phyloP scores from a whole-genome alignment of 257 asterid species.

The Salvia hispanica region DNA sequence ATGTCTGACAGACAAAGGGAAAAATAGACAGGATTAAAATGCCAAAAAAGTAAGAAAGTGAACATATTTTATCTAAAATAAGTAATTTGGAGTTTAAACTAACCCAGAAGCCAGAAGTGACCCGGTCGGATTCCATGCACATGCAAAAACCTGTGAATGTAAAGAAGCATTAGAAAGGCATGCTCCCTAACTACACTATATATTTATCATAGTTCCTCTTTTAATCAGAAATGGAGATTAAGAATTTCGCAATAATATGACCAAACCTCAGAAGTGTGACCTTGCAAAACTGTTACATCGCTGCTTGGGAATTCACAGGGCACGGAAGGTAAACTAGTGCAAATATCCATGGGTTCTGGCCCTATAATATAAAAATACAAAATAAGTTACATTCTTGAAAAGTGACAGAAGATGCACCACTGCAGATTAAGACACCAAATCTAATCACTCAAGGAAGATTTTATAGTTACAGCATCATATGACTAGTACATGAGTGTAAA shows the following conservation, averaged over 20 bases:
- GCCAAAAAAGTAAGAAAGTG: neutral
- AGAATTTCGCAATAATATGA: conserved; percentile 24
- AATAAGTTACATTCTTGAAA: conserved; percentile 32
- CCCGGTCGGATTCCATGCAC: conserved; percentile 95
- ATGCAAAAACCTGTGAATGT: conserved; percentile 87
- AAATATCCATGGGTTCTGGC: conserved; percentile 91
- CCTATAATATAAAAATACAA: conserved; percentile 44
- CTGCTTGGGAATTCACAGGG: conserved; percentile 70
- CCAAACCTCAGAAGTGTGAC: conserved; percentile 95
- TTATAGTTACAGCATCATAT: conserved; percentile 5
- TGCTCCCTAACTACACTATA: conserved; percentile 22
- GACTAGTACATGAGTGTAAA: conserved; percentile 18
- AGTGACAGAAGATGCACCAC: conserved; percentile 15
- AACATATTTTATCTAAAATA: conserved; percentile 19
- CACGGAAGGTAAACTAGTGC: conserved; percentile 54
- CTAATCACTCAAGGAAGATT: conserved; percentile 18
- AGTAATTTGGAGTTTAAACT: conserved; percentile 35
- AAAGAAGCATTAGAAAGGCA: conserved; percentile 33
- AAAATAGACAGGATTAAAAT: neutral
- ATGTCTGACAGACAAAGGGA: neutral
- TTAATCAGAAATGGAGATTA: conserved; percentile 2
- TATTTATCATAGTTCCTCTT: conserved; percentile 9
- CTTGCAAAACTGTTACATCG: conserved; percentile 80
- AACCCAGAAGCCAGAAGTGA: conserved; percentile 99
- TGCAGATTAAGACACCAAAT: conserved; percentile 23